Base-by-base conservation (phyloP, 2,329 filamentous ascomycete genomes). In the Pseudopyrenochaeta lycopersici region DNA sequence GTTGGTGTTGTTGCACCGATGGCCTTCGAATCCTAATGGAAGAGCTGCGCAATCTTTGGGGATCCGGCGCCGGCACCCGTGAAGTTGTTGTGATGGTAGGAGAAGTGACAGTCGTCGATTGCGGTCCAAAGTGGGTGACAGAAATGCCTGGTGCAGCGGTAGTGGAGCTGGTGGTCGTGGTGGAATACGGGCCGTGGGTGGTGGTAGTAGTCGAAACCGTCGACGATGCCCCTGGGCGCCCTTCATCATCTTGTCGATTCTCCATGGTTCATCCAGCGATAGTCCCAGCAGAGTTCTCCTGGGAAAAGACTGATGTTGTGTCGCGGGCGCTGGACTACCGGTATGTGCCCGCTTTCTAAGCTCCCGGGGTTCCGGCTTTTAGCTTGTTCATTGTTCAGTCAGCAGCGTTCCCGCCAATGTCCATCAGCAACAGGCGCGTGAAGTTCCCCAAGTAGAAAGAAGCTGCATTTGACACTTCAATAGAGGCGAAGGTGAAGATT, bases 61-160 rank as follows among this genome's bases (percentile, higher is more conserved):
- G 38, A 39, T 47, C 38, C 20, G 58, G 49, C 12, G 46, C 15
- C 2, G 67, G 60, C 3, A 42, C 33, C 12, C 56, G 63, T 11
- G 60, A 56, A 9, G 66, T 70, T 7, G 72, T 73, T 2, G 69
- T 73, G 36, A 70, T 52, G 6, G 71, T 70, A 18, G 71, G 71
- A 44, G 64, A 60, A 7, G 61, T 65, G 30, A 62, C 44, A 12
- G 70, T 73, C 1, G 62, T 66, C 11, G 68, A 64, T 20, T 65
- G 63, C 7, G 68, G 61, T 10, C 58, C 62, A 54, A 54, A 66
- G 32, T 61, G 56, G 2, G 56, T 64, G 17, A 66, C 60, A 1
- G 63, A 60, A 10, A 63, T 64, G 17, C 56, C 63, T 36, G 62
- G 64, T 17, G 54, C 58, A 15, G 50, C 29, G 14, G 58, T 52